phyloP scores from a whole-genome alignment of 2,329 filamentous ascomycete genomes.

The Taxawa tesnikishii region DNA sequence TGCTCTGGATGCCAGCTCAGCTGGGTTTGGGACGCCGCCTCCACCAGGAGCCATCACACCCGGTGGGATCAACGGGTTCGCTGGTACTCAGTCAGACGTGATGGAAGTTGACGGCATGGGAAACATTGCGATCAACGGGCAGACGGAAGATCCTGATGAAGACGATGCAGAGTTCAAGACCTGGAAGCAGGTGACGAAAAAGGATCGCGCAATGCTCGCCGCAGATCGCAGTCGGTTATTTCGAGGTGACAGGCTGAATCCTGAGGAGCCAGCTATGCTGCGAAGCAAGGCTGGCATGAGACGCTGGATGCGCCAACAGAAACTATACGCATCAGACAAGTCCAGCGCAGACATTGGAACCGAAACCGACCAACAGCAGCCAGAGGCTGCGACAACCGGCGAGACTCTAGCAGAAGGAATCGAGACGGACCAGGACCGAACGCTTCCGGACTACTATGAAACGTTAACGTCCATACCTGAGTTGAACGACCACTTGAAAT shows the following conservation, averaged over 20 bases:
- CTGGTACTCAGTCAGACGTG: conserved; percentile 64
- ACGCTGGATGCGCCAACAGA: conserved; percentile 69
- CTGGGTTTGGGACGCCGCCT: conserved; percentile 76
- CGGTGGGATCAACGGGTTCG: conserved; percentile 53
- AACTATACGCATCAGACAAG: conserved; percentile 34
- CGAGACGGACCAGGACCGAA: conserved; percentile 71
- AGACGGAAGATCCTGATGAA: conserved; percentile 64
- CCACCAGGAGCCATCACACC: conserved; percentile 63
- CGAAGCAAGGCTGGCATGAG: conserved; percentile 82
- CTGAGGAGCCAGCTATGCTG: conserved; percentile 76
- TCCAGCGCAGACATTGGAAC: conserved; percentile 34
- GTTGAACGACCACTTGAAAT: conserved; percentile 63
- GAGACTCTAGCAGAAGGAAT: conserved; percentile 93
- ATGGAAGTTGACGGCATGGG: conserved; percentile 72
- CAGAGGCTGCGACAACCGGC: conserved; percentile 36
- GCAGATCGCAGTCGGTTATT: conserved; percentile 81
- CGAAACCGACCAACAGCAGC: conserved; percentile 32
- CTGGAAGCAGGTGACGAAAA: conserved; percentile 98
- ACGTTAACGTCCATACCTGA: conserved; percentile 76
- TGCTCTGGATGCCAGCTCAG: conserved; percentile 57
- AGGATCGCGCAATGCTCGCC: conserved; percentile 75
- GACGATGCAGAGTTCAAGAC: conserved; percentile 89
- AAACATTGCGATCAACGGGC: conserved; percentile 54
- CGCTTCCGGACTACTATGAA: conserved; percentile 92
- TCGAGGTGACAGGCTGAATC: conserved; percentile 69